Conservation (phyloP, 805 yeast species). For the Saturnispora mendoncae region DNA sequence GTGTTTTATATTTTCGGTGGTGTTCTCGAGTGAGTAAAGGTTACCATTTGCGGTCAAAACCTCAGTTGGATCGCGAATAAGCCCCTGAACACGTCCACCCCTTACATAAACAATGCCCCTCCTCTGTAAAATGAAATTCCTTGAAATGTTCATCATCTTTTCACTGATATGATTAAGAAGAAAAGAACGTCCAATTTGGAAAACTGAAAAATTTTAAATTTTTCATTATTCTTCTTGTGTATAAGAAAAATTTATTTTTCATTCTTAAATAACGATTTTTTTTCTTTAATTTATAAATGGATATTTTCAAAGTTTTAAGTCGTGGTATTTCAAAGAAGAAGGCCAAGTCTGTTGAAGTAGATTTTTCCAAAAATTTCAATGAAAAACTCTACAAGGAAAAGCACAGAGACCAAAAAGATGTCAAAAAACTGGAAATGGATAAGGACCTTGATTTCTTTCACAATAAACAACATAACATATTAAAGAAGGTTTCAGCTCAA, state of each 20-base stretch:
- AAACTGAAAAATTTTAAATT: constrained; percentile 6
- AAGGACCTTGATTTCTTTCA: constrained; percentile 81
- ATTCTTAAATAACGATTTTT: not conserved
- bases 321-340: constrained; percentile 79
- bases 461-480: constrained; percentile 34
- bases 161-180: too few relatives aligned
- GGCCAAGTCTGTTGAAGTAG: constrained; percentile 37
- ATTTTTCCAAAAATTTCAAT: constrained; percentile 30
- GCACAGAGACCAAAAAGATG: constrained; percentile 27
- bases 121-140: not conserved
- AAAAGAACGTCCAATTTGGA: not conserved
- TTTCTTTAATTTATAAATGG: constrained; percentile 43
- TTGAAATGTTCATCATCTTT: not conserved
- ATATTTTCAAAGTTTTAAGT: constrained; percentile 74
- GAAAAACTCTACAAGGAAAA: constrained; percentile 28
- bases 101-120: constrained; percentile 31
- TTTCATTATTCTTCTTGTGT: not conserved
- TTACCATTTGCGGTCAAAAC: constrained; percentile 24
- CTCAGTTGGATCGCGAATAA: constrained; percentile 61
- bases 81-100: constrained; percentile 57
- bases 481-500: constrained; percentile 12
- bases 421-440: constrained; percentile 38
- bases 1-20: constrained; percentile 32
- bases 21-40: not conserved
- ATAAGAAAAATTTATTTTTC: not conserved